Conservation (phyloP, 495 filamentous ascomycete genomes). For the Antarctomyces pellizariae region DNA sequence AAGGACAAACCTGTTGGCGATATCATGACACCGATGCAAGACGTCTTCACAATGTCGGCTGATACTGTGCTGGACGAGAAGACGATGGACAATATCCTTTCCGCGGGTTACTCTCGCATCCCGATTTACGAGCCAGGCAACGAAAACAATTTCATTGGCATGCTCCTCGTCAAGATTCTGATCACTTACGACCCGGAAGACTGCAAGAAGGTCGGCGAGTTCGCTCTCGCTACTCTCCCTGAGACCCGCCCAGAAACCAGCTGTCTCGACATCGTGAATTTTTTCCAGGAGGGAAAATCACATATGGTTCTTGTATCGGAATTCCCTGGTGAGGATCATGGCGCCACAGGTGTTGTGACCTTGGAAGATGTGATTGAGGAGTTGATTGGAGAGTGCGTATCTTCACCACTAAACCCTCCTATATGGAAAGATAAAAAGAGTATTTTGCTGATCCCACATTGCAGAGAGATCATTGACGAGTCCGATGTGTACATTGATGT, state of each 20-base stretch:
- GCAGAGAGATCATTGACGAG: slow-evolving; percentile 50
- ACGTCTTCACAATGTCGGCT: slow-evolving; percentile 85
- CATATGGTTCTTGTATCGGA: slow-evolving; percentile 97
- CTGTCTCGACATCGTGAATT: slow-evolving; percentile 95
- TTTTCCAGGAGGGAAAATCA: slow-evolving; percentile 96
- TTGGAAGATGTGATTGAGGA: slow-evolving; percentile 97
- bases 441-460: slow-evolving; percentile 8
- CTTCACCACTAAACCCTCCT: no score
- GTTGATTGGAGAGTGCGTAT: slow-evolving; percentile 78
- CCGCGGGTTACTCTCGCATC: slow-evolving; percentile 84
- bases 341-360: slow-evolving; percentile 81
- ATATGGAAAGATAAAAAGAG: not conserved
- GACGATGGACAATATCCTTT: slow-evolving; percentile 81
- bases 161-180: slow-evolving; percentile 93
- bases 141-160: slow-evolving; percentile 71
- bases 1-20: slow-evolving; percentile 86
- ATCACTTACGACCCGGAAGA: slow-evolving; percentile 98
- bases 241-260: slow-evolving; percentile 89
- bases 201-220: slow-evolving; percentile 58
- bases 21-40: slow-evolving; percentile 97
- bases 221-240: slow-evolving; percentile 77
- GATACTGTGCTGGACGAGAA: slow-evolving; percentile 77
- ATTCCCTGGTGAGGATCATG: slow-evolving; percentile 65
- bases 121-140: slow-evolving; percentile 80
- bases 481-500: slow-evolving; percentile 90